These are phyloP conservation scores for Arabidopsis hybrid DNA, from an alignment of 441 rosid genomes.

Conservation along the genomic window DNA sequence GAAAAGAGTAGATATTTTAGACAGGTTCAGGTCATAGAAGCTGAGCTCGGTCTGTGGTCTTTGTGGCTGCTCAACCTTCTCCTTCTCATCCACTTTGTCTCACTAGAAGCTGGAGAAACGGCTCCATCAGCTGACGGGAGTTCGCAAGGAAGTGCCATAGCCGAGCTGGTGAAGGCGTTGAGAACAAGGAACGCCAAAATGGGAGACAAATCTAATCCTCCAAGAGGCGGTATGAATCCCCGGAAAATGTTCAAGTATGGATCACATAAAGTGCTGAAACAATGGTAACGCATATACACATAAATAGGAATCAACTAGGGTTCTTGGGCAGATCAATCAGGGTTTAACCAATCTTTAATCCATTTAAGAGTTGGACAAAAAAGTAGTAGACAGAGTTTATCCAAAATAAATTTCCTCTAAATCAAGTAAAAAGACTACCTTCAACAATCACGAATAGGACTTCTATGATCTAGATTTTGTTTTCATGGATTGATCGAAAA, in stretches of 20 bases:
- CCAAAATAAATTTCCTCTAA: slow-evolving; percentile 1
- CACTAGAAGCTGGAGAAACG: slow-evolving; percentile 49
- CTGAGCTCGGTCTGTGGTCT: slow-evolving; percentile 26
- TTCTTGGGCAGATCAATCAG: neutral
- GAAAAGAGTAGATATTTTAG: slow-evolving; percentile 18
- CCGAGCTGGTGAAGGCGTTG: slow-evolving; percentile 82
- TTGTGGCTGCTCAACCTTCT: slow-evolving; percentile 42
- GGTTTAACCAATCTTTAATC: neutral
- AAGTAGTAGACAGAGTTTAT: neutral
- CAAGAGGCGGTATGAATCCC: slow-evolving; percentile 90
- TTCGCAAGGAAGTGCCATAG: slow-evolving; percentile 89
- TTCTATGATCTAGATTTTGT: neutral
- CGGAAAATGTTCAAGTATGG: slow-evolving; percentile 96
- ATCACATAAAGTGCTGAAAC: slow-evolving; percentile 84
- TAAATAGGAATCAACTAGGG: slow-evolving; percentile 19
- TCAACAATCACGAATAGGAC: neutral
- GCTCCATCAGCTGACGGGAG: slow-evolving; percentile 56
- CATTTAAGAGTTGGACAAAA: slow-evolving; percentile 10
- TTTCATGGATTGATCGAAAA: neutral
- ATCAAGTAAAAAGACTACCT: slow-evolving; percentile 1
- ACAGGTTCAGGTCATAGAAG: slow-evolving; percentile 28
- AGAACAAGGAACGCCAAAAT: slow-evolving; percentile 85
- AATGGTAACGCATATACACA: slow-evolving; percentile 27
- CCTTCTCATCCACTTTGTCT: slow-evolving; percentile 83
- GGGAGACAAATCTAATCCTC: slow-evolving; percentile 92